These are phyloP conservation scores for Acacia melanoxylon DNA, from an alignment of 306 rosid genomes.

Conservation along the genomic window DNA sequence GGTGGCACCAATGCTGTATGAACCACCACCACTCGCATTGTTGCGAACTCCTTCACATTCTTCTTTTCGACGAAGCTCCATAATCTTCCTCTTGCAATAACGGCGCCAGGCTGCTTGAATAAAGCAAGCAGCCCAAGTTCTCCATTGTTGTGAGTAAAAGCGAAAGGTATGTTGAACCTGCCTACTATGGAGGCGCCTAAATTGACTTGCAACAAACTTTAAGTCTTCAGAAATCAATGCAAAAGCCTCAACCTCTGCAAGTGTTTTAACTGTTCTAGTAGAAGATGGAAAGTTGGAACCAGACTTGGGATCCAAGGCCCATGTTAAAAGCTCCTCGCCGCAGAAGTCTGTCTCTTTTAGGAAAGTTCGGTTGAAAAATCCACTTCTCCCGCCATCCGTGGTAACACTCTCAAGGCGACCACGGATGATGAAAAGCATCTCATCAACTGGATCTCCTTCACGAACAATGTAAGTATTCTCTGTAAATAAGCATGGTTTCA, in stretches of 20 bases:
- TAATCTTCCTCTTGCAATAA: slow-evolving; percentile 71
- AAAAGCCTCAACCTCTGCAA: slow-evolving; percentile 91
- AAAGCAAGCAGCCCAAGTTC: slow-evolving; percentile 99
- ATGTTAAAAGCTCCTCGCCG: slow-evolving; percentile 96
- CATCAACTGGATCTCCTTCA: slow-evolving; percentile 98
- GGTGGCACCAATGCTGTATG: slow-evolving; percentile 86
- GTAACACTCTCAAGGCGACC: slow-evolving; percentile 98
- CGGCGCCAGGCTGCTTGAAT: slow-evolving; percentile 99
- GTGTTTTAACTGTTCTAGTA: slow-evolving; percentile 82
- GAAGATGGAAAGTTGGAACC: slow-evolving; percentile 95
- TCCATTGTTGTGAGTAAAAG: slow-evolving; percentile 96
- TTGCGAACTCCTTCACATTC: slow-evolving; percentile 58
- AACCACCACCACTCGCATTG: slow-evolving; percentile 56
- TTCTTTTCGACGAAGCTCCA: slow-evolving; percentile 83
- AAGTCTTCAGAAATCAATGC: slow-evolving; percentile 89
- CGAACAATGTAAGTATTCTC: slow-evolving; percentile 84
- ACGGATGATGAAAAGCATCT: slow-evolving; percentile 96
- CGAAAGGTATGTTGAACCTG: slow-evolving; percentile 99
- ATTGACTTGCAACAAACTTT: slow-evolving; percentile 94
- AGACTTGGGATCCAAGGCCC: slow-evolving; percentile 98
- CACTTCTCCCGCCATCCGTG: slow-evolving; percentile 96
- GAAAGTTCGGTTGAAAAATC: slow-evolving; percentile 86
- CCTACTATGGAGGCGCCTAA: slow-evolving; percentile 96
- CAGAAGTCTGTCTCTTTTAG: slow-evolving; percentile 90
- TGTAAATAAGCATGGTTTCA: slow-evolving; percentile 86